Evolutionary conservation across 805 yeast species (phyloP).

Genomic region (Nakazawaea laoshanensis): DNA sequence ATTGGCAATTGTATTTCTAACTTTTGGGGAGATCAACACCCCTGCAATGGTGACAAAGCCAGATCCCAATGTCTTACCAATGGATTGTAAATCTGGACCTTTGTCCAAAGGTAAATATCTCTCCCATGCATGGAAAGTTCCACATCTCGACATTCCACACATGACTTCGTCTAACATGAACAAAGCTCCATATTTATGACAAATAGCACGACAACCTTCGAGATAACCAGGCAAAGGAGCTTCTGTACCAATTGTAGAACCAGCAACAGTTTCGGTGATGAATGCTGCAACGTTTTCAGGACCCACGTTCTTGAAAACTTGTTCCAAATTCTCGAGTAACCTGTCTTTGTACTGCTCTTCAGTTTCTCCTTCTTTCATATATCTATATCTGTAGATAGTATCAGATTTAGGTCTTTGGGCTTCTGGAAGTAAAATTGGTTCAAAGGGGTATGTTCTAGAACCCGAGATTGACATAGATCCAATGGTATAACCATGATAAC

Average conservation of each 20-base stretch:
- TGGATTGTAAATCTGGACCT: conserved; percentile 38
- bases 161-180: conserved; percentile 44
- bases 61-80: conserved; percentile 42
- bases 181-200: conserved; percentile 41
- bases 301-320: conserved; percentile 27
- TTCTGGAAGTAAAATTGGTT: conserved; percentile 16
- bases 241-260: conserved; percentile 34
- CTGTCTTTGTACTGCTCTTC: conserved; percentile 27
- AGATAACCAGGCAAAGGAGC: conserved; percentile 35
- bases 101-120: conserved; percentile 24
- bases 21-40: conserved; percentile 32
- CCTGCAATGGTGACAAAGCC: conserved; percentile 45
- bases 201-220: conserved; percentile 32
- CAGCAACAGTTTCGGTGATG: conserved; percentile 34
- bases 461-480: conserved; percentile 34
- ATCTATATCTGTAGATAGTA: conserved; percentile 24
- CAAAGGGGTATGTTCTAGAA: conserved; percentile 21
- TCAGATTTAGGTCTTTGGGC: conserved; percentile 18
- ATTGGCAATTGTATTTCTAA: conserved; percentile 25
- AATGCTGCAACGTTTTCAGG: conserved; percentile 34
- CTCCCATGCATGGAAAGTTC: conserved; percentile 39
- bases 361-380: conserved; percentile 23
- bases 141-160: conserved; percentile 47
- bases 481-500: conserved; percentile 38
- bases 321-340: conserved; percentile 28